A percentile compares a stretch with the other conserved stretches of the same genome.
Evolutionary conservation across 2,329 filamentous ascomycete species (phyloP).

Genomic region (Colletotrichum spinosum): DNA sequence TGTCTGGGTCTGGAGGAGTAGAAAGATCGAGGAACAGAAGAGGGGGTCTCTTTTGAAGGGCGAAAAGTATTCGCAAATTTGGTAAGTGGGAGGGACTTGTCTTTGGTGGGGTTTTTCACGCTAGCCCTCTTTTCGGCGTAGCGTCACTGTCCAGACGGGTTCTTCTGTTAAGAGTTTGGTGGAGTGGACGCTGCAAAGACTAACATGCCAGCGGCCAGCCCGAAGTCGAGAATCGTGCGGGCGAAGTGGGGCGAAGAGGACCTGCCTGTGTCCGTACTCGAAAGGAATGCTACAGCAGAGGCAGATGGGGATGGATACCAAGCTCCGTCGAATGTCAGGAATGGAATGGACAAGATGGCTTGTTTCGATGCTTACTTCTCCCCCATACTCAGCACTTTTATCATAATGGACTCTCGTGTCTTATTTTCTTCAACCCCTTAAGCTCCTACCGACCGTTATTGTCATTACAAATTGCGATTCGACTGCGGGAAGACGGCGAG

Average conservation of each 20-base stretch:
- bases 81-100: slow-evolving; percentile 38
- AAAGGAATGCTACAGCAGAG: slow-evolving; percentile 3
- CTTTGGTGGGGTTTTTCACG: slow-evolving; percentile 40
- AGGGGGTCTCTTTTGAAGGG: slow-evolving; percentile 36
- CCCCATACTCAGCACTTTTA: no score
- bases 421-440: no score
- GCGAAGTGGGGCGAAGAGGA: slow-evolving; percentile 14
- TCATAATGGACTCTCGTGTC: no score
- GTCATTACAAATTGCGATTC: no score
- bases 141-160: slow-evolving; percentile 10
- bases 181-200: background rate
- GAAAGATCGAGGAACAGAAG: slow-evolving; percentile 14
- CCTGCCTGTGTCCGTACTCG: slow-evolving; percentile 17
- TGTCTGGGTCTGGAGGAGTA: slow-evolving; percentile 34
- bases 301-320: no score
- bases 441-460: no score
- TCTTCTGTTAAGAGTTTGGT: slow-evolving; percentile 8
- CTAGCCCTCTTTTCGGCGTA: slow-evolving; percentile 32
- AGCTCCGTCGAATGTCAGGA: no score
- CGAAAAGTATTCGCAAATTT: slow-evolving; percentile 40
- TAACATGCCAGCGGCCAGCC: slow-evolving; percentile 19
- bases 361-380: no score
- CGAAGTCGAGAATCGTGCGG: slow-evolving; percentile 30
- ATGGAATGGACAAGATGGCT: no score
- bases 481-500: no score